Base-by-base conservation (phyloP, 257 asterid genomes). In the Salvia miltiorrhiza region DNA sequence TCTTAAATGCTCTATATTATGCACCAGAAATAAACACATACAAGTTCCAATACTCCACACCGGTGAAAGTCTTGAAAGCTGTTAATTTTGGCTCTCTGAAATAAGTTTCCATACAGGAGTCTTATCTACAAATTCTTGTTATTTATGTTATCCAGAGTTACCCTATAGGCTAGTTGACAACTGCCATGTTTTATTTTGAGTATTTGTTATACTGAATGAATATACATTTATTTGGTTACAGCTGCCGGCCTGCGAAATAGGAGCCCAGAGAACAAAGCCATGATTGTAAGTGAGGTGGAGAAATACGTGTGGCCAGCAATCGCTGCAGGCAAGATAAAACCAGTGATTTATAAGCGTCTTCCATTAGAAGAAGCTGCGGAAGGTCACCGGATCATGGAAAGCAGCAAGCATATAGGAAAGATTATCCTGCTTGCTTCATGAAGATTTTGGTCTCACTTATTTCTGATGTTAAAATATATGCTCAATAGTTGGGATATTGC, bases 231-330 rank as follows among this genome's bases (percentile, higher is more conserved):
- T 16, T 39, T 44, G 73, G 59, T 16, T 65, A 53, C 82, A 88
- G 99, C 90, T 79, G 97, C 96, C 13, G 97, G 97, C 1, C 76
- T 90, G 80, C 85, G 99, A 24, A 72, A 6, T 65, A 79, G 97
- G 72, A 85, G 66, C 35, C 52, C 67, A n/a, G 90, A 90, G 59
- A 87, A 85, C 87, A 93, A 93, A 81, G 96, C 97, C 33, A 32
- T 16, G 75, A 93, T 93, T 24, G 88, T 90, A 66, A 87, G 89
- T 6, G 99, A 89, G 77, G 97, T 90, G 80, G 97, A 90, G 86
- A 91, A 85, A 81, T 81, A 82, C 56, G 96, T 94, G 23, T 91
- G 97, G 97, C 97, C 99, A 0, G 96, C 90, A 57, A 85, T 94
- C 10, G 88, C 83, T 9, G 81, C 86, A 3, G 99, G 97, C 9